These are phyloP conservation scores for Globisporangium cylindrosporum DNA, from an alignment of 352 stramenopile genomes.

Conservation along the genomic window DNA sequence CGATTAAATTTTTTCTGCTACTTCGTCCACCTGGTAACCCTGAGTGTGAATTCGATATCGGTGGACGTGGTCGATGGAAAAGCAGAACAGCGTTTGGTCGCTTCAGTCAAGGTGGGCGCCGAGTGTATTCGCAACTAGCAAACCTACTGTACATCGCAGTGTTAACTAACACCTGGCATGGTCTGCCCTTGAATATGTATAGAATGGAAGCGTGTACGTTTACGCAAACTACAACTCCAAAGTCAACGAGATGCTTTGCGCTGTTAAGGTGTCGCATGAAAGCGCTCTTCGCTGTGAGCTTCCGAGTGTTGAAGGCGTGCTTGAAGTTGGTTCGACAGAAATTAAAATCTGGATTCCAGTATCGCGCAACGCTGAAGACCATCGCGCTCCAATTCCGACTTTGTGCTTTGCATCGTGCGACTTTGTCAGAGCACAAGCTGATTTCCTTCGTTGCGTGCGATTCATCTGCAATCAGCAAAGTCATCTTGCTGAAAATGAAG, in stretches of 20 bases:
- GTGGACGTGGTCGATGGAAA: constrained; percentile 34
- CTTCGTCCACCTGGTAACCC: constrained; percentile 31
- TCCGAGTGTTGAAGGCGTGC: constrained; percentile 8
- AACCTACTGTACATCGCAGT: constrained; percentile 1
- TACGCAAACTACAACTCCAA: constrained; percentile 22
- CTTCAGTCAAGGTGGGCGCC: constrained; percentile 11
- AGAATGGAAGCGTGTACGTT: constrained; percentile 32
- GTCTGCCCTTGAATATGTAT: neutral
- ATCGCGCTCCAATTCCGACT: constrained; percentile 19
- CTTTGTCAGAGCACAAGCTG: neutral
- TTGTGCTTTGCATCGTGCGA: constrained; percentile 12
- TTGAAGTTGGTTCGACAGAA: constrained; percentile 25
- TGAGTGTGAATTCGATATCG: constrained; percentile 27
- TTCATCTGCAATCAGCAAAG: neutral
- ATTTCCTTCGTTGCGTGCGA: neutral
- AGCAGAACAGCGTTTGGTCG: neutral
- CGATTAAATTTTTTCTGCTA: constrained; percentile 33
- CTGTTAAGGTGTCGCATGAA: constrained; percentile 16
- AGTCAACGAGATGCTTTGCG: constrained; percentile 17
- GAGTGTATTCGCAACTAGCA: neutral
- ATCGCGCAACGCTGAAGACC: constrained; percentile 13
- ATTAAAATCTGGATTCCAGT: constrained; percentile 27
- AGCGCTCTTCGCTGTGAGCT: neutral
- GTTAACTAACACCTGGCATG: constrained; percentile 1
- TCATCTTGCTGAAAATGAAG: neutral